A percentile compares a stretch with the other conserved stretches of the same genome.
These are phyloP conservation scores for Heliocybe sulcata DNA, from an alignment of 1,284 basidiomycete genomes.

Conservation along the genomic window DNA sequence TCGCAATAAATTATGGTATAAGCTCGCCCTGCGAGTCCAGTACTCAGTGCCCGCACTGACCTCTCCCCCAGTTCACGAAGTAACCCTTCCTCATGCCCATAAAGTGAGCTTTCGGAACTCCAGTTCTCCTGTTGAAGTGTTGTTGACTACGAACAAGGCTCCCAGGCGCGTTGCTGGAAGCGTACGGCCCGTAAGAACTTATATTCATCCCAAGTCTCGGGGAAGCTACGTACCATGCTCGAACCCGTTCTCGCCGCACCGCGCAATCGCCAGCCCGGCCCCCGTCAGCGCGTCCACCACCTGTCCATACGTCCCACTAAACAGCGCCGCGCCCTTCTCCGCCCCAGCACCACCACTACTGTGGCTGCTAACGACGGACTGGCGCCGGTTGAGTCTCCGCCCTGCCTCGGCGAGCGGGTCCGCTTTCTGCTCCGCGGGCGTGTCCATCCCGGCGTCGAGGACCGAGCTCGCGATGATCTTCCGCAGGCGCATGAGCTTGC, in stretches of 20 bases:
- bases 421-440: conserved; percentile 18
- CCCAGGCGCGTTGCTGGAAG: conserved; percentile 37
- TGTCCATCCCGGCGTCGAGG: conserved; percentile 38
- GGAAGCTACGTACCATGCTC: conserved; percentile 26
- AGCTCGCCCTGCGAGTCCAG: background rate
- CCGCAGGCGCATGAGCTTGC: conserved; percentile 29
- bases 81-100: conserved; percentile 27
- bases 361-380: conserved; percentile 14
- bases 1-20: background rate
- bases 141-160: conserved; percentile 36
- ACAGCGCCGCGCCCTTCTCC: conserved; percentile 22
- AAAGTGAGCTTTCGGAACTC: conserved; percentile 38
- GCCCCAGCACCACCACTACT: conserved; percentile 13
- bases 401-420: conserved; percentile 11
- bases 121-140: conserved; percentile 20
- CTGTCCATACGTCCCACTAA: conserved; percentile 43
- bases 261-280: conserved; percentile 33
- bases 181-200: no score
- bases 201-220: no score
- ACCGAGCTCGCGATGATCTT: conserved; percentile 35
- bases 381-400: conserved; percentile 5
- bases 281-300: conserved; percentile 33
- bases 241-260: conserved; percentile 28
- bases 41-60: background rate
- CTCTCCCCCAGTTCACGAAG: background rate